Evolutionary conservation across 129 eudicot genomes (phyloP), one percentile per base, ranked within the genome.

Genomic region (Tagetes patula): DNA sequence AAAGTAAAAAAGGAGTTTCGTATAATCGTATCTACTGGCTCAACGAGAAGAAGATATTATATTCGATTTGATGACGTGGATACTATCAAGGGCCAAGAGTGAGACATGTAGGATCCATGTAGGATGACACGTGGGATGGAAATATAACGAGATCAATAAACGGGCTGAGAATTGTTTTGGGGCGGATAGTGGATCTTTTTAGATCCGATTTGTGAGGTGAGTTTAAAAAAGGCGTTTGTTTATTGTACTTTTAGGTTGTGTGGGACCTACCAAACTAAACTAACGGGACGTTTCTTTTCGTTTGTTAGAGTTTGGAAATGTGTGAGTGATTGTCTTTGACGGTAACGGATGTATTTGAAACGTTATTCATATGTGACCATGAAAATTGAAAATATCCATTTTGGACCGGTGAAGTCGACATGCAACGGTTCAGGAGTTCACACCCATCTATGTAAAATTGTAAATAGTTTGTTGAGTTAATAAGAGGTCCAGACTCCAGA

Each of bases 131-230:
- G 79, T 84, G 14, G 33, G 82, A 49, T 73, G 77, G 45, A 11
- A 53, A 63, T 67, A 63, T 67, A 36, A 30, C 42, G 77, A 81
- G 77, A 87, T 87, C 91, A 42, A 84, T 71, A 81, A 68, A 74
- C 70, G 77, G 82, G 70, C 70, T 50, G 76, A 56, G 81, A 72
- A 53, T 14, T 41, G 74, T 56, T 73, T 72, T 72, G 45, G 68
- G 77, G 84, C 82, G 83, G 86, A 84, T 78, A 53, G 40, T 36
- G 67, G 80, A 82, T 70, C 77, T 2, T 65, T 56, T 78, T 20
- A 1, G 88, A 84, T 84, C 84, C 79, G 86, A 77, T 84, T 65
- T 12, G 12, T 68, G 71, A 37, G 61, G 5, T 8, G 60, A 78
- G 82, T 83, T 86, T 77, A 80, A 75, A 82, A 20, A 20, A 20